Conservation (phyloP, 257 asterid genomes). For the Gentiana macrophylla region DNA sequence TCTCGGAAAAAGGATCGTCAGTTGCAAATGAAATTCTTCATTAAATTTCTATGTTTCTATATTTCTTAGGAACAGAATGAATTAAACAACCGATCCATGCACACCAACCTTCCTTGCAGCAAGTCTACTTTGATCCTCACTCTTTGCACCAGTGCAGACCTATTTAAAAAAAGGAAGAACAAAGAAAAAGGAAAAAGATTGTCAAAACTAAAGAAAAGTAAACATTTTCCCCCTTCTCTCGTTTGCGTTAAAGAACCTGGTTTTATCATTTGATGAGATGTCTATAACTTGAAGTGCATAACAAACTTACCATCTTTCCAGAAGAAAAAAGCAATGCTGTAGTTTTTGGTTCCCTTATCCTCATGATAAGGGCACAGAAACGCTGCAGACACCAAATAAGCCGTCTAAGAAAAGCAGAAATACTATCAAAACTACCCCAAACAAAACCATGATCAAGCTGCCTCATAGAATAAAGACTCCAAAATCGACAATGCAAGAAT, state of each 20-base stretch:
- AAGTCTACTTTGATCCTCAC: conserved; percentile 21
- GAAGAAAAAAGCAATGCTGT: conserved; percentile 37
- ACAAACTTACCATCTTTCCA: conserved; percentile 33
- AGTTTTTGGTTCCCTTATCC: conserved; percentile 39
- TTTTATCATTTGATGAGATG: no score
- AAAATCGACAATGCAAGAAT: background rate
- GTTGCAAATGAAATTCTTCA: background rate
- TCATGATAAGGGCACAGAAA: conserved; percentile 42
- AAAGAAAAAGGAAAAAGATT: no score
- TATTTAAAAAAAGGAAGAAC: background rate
- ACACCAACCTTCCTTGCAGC: conserved; percentile 27
- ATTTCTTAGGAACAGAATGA: background rate
- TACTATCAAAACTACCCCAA: no score
- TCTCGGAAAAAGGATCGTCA: background rate
- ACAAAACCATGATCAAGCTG: no score
- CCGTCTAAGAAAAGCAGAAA: no score
- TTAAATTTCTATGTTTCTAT: background rate
- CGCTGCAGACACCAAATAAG: conserved; percentile 15
- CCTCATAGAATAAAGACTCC: no score
- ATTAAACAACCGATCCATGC: background rate
- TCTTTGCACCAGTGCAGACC: conserved; percentile 32
- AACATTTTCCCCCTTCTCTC: no score
- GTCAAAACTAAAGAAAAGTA: no score
- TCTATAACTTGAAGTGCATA: background rate
- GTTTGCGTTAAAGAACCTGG: no score